Conservation (phyloP, 2,329 filamentous ascomycete genomes). For the Coniochaeta prunicola region DNA sequence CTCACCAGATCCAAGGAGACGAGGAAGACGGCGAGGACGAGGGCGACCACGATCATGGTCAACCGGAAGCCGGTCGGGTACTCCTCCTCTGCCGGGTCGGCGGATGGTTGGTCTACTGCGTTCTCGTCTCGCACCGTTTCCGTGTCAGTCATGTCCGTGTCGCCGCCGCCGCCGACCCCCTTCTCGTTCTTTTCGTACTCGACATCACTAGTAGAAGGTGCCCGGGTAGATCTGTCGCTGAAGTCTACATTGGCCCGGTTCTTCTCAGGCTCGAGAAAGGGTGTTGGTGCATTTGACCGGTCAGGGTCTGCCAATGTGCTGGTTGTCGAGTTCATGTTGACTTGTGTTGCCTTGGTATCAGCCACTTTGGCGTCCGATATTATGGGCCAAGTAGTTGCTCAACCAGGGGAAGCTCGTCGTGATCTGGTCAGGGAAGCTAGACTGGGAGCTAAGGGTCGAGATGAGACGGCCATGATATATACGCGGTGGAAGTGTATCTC, state of each 20-base stretch:
- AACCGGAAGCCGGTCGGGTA: neutral
- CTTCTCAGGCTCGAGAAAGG: neutral
- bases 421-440: neutral
- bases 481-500: neutral
- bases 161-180: neutral
- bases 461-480: neutral
- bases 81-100: neutral
- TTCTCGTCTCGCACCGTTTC: neutral
- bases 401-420: neutral
- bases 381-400: neutral
- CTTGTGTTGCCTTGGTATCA: neutral
- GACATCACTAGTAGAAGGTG: neutral
- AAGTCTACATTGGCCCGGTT: neutral
- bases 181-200: neutral
- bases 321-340: neutral
- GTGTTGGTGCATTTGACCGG: neutral
- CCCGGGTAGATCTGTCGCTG: neutral
- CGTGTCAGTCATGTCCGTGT: neutral
- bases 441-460: neutral
- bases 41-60: neutral
- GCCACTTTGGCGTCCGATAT: neutral
- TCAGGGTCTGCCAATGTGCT: constrained; percentile 1
- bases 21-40: constrained; percentile 1
- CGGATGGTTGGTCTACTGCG: neutral
- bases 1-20: constrained; percentile 1